Conservation (phyloP, 2,329 filamentous ascomycete species). For the Colletotrichum sp. region DNA sequence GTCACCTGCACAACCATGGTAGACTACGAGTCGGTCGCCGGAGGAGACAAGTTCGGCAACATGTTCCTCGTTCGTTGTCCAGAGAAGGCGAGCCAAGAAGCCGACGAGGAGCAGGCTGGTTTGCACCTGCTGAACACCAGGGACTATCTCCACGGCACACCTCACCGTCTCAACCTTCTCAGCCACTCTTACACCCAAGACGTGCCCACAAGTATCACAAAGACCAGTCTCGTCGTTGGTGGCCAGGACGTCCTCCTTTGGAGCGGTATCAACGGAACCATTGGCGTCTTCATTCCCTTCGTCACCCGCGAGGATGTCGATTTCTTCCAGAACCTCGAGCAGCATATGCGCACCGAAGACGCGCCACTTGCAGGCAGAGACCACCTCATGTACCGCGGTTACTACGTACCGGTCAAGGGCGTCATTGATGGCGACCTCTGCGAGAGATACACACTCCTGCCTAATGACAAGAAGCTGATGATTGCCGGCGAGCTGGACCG, state of each 20-base stretch:
- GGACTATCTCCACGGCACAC: slow-evolving; percentile 86
- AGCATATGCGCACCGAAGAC: slow-evolving; percentile 85
- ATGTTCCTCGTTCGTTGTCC: slow-evolving; percentile 91
- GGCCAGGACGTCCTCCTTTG: slow-evolving; percentile 91
- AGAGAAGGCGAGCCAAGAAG: slow-evolving; percentile 82
- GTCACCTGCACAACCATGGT: slow-evolving; percentile 92
- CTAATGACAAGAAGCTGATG: slow-evolving; percentile 90
- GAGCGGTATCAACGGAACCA: slow-evolving; percentile 92
- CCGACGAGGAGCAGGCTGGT: slow-evolving; percentile 90
- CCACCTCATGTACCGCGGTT: slow-evolving; percentile 93
- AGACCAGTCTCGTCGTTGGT: slow-evolving; percentile 87
- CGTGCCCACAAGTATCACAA: slow-evolving; percentile 88
- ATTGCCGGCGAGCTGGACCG: slow-evolving; percentile 93
- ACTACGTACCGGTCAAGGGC: slow-evolving; percentile 96
- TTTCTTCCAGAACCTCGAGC: slow-evolving; percentile 95
- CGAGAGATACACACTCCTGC: slow-evolving; percentile 84
- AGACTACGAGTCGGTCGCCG: slow-evolving; percentile 94
- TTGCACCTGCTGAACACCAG: slow-evolving; percentile 91
- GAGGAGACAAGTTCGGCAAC: slow-evolving; percentile 98
- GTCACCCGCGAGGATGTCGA: slow-evolving; percentile 91
- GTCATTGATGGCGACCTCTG: slow-evolving; percentile 97
- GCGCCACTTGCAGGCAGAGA: slow-evolving; percentile 89
- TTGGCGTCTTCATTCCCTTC: slow-evolving; percentile 93
- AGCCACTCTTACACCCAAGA: slow-evolving; percentile 92
- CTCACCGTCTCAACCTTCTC: slow-evolving; percentile 84